These are phyloP conservation scores for Tuctoria greenei DNA, from an alignment of 176 grass and related monocot species.

Conservation along the genomic window DNA sequence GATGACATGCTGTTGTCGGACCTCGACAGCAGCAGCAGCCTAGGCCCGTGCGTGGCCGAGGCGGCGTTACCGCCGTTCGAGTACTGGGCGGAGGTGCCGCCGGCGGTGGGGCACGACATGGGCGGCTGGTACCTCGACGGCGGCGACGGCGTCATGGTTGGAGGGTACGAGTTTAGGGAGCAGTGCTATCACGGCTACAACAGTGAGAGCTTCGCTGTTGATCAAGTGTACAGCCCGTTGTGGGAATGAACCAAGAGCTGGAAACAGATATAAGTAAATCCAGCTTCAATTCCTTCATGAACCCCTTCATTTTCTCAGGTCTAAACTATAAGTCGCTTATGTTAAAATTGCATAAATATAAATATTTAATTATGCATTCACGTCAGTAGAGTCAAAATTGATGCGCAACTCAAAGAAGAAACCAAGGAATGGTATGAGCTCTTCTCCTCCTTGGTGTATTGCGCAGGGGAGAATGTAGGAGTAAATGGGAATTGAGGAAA, in stretches of 20 bases:
- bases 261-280: background rate
- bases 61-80: conserved; percentile 28
- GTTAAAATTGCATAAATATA: no score
- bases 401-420: no score
- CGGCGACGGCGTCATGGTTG: conserved; percentile 24
- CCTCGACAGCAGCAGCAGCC: conserved; percentile 7
- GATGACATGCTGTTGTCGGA: conserved; percentile 50
- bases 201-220: conserved; percentile 12
- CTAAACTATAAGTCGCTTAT: background rate
- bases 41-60: background rate
- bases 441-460: no score
- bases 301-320: background rate
- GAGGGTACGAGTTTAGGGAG: conserved; percentile 50
- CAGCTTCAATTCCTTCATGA: no score
- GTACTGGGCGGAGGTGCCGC: conserved; percentile 44
- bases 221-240: conserved; percentile 64
- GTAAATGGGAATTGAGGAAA: no score
- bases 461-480: no score
- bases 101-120: conserved; percentile 27
- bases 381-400: no score
- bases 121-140: conserved; percentile 44
- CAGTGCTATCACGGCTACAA: conserved; percentile 37
- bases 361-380: no score
- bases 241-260: conserved; percentile 53
- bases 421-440: no score